phyloP scores from a whole-genome alignment of 2,329 filamentous ascomycete species.

The Dryadomyces quercus-mongolicae region DNA sequence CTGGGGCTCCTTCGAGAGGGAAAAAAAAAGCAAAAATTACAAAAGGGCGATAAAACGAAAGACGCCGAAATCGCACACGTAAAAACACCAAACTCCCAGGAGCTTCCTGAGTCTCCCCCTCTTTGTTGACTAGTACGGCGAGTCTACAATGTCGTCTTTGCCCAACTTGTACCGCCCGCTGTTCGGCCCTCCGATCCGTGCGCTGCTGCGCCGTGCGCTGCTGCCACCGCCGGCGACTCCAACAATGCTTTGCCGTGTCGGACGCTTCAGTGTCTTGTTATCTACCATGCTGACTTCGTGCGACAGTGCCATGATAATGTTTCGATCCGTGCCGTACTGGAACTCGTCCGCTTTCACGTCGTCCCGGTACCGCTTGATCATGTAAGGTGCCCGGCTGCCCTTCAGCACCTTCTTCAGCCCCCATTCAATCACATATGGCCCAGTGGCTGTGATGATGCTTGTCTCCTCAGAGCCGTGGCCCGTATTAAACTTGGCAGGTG shows the following conservation, averaged over 20 bases:
- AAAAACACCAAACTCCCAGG: background rate
- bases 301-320: slow-evolving; percentile 90
- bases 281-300: slow-evolving; percentile 98
- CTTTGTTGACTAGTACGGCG: slow-evolving; percentile 32
- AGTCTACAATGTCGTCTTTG: slow-evolving; percentile 73
- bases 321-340: slow-evolving; percentile 93
- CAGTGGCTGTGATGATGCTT: slow-evolving; percentile 91
- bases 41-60: background rate
- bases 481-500: slow-evolving; percentile 64
- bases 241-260: slow-evolving; percentile 88
- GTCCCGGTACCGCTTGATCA: slow-evolving; percentile 91
- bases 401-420: slow-evolving; percentile 78
- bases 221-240: slow-evolving; percentile 26
- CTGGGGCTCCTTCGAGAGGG: background rate
- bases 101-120: background rate
- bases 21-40: background rate
- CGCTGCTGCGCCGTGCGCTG: slow-evolving; percentile 23
- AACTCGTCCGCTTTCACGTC: slow-evolving; percentile 98
- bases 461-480: slow-evolving; percentile 73
- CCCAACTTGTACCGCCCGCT: slow-evolving; percentile 62
- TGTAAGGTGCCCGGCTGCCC: slow-evolving; percentile 77
- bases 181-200: slow-evolving; percentile 37
- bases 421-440: slow-evolving; percentile 96
- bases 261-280: slow-evolving; percentile 71
- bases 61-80: background rate